Percentiles rank a stretch among this genome's conserved stretches.
Evolutionary conservation across 345 rosid species (phyloP).

Genomic region (Eucalyptus microcorys): DNA sequence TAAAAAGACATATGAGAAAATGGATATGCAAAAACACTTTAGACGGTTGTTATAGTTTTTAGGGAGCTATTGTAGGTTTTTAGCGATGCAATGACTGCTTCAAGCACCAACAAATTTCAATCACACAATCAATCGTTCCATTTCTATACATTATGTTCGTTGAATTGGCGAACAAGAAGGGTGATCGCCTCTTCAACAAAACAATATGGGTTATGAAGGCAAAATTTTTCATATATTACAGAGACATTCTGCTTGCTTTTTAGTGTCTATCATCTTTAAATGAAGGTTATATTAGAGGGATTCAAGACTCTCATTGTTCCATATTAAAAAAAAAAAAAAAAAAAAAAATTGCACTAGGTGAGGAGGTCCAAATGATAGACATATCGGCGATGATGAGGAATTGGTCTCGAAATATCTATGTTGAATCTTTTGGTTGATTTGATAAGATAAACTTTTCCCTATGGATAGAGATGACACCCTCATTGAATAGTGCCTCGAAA

Average conservation of each 20-base stretch:
- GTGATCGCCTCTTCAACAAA: background rate
- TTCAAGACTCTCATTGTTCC: background rate
- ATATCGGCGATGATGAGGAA: background rate
- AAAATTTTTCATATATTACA: background rate
- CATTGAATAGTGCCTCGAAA: background rate
- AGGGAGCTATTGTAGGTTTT: background rate
- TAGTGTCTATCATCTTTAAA: background rate
- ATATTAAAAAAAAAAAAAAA: background rate
- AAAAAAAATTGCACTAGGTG: background rate
- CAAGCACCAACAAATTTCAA: background rate
- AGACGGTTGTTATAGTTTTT: background rate
- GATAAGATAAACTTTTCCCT: background rate
- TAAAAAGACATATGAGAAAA: background rate
- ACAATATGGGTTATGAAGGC: too few relatives aligned
- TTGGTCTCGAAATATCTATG: background rate
- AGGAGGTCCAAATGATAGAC: background rate
- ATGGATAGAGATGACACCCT: background rate
- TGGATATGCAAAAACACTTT: background rate
- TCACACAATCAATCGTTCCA: background rate
- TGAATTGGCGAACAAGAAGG: background rate
- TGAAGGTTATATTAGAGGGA: background rate
- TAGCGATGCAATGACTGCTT: background rate
- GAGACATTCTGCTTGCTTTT: background rate
- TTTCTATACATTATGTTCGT: background rate
- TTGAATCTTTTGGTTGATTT: background rate